Percentiles rank a stretch among this genome's conserved stretches.
These are phyloP conservation scores for Saccharomycopsis malanga DNA, from an alignment of 805 yeast genomes.

Conservation along the genomic window DNA sequence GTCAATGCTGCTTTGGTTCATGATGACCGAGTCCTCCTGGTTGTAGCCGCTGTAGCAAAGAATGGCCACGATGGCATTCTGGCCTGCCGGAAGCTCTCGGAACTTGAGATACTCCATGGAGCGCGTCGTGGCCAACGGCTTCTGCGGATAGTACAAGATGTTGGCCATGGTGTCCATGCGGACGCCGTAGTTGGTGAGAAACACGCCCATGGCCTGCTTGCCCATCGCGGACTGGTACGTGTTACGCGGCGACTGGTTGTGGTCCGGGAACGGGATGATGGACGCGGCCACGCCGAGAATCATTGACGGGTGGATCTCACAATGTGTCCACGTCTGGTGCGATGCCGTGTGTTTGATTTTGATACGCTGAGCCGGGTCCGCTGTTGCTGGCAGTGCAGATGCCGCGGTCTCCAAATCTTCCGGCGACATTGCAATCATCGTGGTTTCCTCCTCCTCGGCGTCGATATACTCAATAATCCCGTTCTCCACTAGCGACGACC, in stretches of 20 bases:
- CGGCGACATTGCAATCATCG: conserved; percentile 97
- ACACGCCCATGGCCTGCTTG: conserved; percentile 99
- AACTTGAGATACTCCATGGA: conserved; percentile 96
- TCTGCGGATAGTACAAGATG: conserved; percentile 93
- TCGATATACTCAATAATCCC: conserved; percentile 96
- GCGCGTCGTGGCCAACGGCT: conserved; percentile 95
- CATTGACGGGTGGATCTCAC: conserved; percentile 99
- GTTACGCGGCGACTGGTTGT: conserved; percentile 98
- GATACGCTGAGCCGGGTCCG: conserved; percentile 80
- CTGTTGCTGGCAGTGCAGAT: conserved; percentile 35
- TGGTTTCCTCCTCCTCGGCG: conserved; percentile 98
- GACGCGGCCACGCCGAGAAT: conserved; percentile 98
- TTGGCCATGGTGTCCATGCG: conserved; percentile 99
- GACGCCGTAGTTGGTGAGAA: conserved; percentile 86
- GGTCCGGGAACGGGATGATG: conserved; percentile 99
- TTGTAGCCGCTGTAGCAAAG: conserved; percentile 97
- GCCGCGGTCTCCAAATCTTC: conserved; percentile 79
- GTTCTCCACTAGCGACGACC: conserved; percentile 75
- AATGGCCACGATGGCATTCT: conserved; percentile 97
- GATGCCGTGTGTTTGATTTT: conserved; percentile 57
- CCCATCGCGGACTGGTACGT: conserved; percentile 99
- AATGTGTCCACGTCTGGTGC: conserved; percentile 87
- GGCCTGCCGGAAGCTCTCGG: conserved; percentile 98
- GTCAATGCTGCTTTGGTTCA: conserved; percentile 97
- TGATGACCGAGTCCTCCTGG: conserved; percentile 99